These are phyloP conservation scores for Lasiosphaeria miniovina DNA, from an alignment of 495 filamentous ascomycete species.

Conservation along the genomic window DNA sequence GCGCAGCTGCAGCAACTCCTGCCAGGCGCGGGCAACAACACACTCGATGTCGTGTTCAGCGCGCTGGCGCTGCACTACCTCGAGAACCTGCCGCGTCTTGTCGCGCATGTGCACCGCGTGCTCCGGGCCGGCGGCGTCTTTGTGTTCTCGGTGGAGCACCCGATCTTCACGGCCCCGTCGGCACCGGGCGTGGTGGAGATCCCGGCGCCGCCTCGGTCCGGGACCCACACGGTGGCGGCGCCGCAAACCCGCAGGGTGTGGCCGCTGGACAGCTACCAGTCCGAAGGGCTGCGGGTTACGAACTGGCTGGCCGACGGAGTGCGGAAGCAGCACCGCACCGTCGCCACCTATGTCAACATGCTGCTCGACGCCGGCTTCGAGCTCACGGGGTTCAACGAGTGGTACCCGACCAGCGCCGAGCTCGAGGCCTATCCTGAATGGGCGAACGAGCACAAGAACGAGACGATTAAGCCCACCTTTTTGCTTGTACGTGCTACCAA, in stretches of 20 bases:
- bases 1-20: conserved; percentile 5
- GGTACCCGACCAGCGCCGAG: conserved; percentile 24
- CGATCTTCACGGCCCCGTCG: conserved; percentile 36
- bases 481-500: conserved; percentile 23
- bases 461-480: conserved; percentile 23
- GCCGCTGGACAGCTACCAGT: conserved; percentile 36
- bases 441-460: conserved; percentile 8
- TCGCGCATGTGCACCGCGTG: conserved; percentile 25
- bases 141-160: conserved; percentile 39
- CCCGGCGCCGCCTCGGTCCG: background rate
- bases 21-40: conserved; percentile 1
- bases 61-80: conserved; percentile 38
- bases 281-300: conserved; percentile 30
- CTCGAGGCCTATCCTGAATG: conserved; percentile 22
- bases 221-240: conserved; percentile 18
- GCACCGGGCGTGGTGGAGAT: conserved; percentile 20
- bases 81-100: conserved; percentile 24
- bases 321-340: conserved; percentile 37
- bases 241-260: conserved; percentile 18
- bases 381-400: conserved; percentile 36
- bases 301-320: conserved; percentile 36
- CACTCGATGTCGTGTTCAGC: conserved; percentile 35
- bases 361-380: conserved; percentile 32
- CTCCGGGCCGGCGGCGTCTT: conserved; percentile 30
- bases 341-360: conserved; percentile 32